Conservation (phyloP, 345 rosid species). For the Gossypium turneri region DNA sequence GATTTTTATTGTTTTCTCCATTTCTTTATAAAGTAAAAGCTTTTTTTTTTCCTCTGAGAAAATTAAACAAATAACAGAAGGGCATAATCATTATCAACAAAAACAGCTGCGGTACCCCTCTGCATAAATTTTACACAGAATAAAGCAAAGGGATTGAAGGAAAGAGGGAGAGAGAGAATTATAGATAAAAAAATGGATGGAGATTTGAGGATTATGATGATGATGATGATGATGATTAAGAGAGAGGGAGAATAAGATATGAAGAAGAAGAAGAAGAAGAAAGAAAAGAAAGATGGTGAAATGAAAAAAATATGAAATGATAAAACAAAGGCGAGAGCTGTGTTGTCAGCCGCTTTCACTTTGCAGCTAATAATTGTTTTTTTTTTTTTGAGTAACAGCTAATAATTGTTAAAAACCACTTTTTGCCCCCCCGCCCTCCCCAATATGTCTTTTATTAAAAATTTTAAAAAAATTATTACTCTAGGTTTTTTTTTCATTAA, state of each 20-base stretch:
- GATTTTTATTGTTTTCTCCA: constrained; percentile 6
- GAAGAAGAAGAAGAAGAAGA: constrained; percentile 16
- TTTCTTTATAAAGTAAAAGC: not conserved
- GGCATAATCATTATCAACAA: constrained; percentile 27
- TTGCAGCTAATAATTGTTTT: constrained; percentile 37
- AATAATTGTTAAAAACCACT: constrained; percentile 42
- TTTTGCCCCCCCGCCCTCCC: not conserved
- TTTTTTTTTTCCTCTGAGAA: not conserved
- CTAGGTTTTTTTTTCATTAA: not conserved
- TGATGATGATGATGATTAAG: constrained; percentile 34
- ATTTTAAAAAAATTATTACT: not conserved
- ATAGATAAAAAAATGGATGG: constrained; percentile 12
- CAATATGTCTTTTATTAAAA: not conserved
- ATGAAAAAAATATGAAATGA: constrained; percentile 22
- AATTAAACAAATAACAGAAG: constrained; percentile 17
- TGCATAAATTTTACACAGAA: constrained; percentile 20
- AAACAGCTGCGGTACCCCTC: constrained; percentile 16
- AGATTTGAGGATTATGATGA: constrained; percentile 66
- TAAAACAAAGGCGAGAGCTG: constrained; percentile 54
- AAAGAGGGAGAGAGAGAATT: not conserved
- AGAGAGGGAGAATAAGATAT: not conserved
- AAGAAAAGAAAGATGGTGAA: constrained; percentile 23
- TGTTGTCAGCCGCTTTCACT: constrained; percentile 74
- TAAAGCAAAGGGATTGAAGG: constrained; percentile 25
- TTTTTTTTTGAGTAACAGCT: constrained; percentile 30